These are phyloP conservation scores for Blastobotrys parvus DNA, from an alignment of 805 yeast species.

Conservation along the genomic window DNA sequence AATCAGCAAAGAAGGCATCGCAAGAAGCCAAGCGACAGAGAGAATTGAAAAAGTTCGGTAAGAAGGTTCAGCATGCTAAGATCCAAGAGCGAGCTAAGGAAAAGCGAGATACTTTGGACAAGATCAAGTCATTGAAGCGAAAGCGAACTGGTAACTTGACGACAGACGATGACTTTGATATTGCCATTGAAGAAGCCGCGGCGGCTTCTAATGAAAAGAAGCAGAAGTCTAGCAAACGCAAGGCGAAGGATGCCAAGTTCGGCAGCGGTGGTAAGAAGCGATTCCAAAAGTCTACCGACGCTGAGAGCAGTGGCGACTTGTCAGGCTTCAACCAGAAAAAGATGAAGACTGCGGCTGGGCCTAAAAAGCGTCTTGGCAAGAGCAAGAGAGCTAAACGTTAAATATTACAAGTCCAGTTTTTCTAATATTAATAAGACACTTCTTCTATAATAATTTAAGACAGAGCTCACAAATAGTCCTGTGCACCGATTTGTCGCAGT, in stretches of 20 bases:
- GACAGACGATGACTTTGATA: slow-evolving; percentile 67
- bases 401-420: too few relatives aligned
- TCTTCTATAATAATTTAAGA: neutral
- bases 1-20: slow-evolving; percentile 65
- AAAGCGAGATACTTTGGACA: slow-evolving; percentile 82
- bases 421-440: neutral
- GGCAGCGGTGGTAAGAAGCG: slow-evolving; percentile 77
- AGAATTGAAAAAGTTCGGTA: slow-evolving; percentile 91
- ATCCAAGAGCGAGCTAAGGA: slow-evolving; percentile 89
- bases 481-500: slow-evolving; percentile 41
- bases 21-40: slow-evolving; percentile 94
- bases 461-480: neutral
- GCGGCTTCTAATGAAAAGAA: slow-evolving; percentile 41
- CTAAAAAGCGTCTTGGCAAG: slow-evolving; percentile 18
- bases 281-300: slow-evolving; percentile 62
- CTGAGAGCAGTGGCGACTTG: slow-evolving; percentile 61
- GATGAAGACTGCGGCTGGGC: slow-evolving; percentile 39
- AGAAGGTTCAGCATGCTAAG: slow-evolving; percentile 91
- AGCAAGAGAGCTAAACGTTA: too few relatives aligned
- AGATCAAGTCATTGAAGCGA: slow-evolving; percentile 82
- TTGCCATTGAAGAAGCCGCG: slow-evolving; percentile 86
- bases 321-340: slow-evolving; percentile 46
- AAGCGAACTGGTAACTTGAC: slow-evolving; percentile 76
- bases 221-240: slow-evolving; percentile 45
- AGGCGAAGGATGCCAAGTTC: slow-evolving; percentile 63